Base-by-base conservation (phyloP, 1,139 yeast genomes). In the Debaryomyces sp. region DNA sequence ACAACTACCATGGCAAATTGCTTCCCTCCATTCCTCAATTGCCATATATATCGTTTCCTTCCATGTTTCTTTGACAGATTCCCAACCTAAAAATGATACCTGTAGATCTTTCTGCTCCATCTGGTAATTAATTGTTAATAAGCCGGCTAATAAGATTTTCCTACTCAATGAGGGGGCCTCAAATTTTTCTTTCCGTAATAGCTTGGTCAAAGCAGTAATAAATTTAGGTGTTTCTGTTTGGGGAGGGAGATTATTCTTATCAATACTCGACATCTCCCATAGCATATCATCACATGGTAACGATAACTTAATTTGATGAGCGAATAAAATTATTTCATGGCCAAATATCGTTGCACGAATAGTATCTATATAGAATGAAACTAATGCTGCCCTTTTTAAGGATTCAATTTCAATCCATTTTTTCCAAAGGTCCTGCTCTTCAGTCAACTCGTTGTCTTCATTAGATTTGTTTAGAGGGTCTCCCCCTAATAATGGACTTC, bases 21-120 rank as follows among this genome's bases (percentile, higher is more conserved):
- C 67, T 7, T 45, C 42, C 13, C 36, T 22, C 54, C 53, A 51
- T 4, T 34, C 23, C 13, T 51, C 51, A 5, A 51, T 41, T 15
- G 53, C 50, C 10, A 24, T 73, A 1, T 82, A 77, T 23, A 84
- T 65, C 10, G 81, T 71, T 43, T 83, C 85, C 54, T 82, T 74
- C 50, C 50, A 50, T 12, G 46, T 37, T 18, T 42, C 41, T 29
- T 49, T 48, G 39, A 43, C 43, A 9, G 44, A 44, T 17, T 46
- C 37, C 44, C 48, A 41, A 6, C 48, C 50, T 21, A 43, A 30
- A n/a, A 44, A 32, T 18, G 27, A 13, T 10, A 41, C 17, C 59
- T 79, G 87, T 40, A 77, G 61, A 59, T 82, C 89, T 26, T 81
- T 70, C 59, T 85, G 89, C 57, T 84, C 88, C 75, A 85, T 79